These are phyloP conservation scores for Hirsutella minnesotensis DNA, from an alignment of 2,329 filamentous ascomycete species.

Conservation along the genomic window DNA sequence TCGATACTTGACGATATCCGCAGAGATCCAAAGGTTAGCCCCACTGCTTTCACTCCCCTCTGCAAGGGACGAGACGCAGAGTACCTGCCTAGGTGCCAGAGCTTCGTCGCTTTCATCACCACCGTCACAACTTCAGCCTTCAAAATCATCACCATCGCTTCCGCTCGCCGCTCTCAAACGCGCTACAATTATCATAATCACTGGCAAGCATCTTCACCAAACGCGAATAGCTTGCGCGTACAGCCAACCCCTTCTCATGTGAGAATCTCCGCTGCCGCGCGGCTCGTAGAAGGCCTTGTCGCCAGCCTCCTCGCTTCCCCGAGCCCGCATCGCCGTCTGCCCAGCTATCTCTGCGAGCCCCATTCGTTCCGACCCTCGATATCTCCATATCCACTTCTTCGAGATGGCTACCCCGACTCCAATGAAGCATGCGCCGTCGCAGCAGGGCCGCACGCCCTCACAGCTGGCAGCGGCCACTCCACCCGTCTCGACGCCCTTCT, in stretches of 20 bases:
- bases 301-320: slow-evolving; percentile 1
- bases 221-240: too few relatives aligned
- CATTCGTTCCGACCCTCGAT: background rate
- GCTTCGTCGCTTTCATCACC: too few relatives aligned
- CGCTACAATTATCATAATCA: too few relatives aligned
- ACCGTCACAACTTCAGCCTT: too few relatives aligned
- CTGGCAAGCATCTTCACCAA: too few relatives aligned
- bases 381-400: background rate
- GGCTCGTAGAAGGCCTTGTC: slow-evolving; percentile 1
- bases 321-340: background rate
- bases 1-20: too few relatives aligned
- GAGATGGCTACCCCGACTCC: slow-evolving; percentile 39
- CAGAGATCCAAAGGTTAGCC: too few relatives aligned
- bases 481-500: slow-evolving; percentile 57
- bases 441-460: slow-evolving; percentile 34
- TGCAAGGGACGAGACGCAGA: too few relatives aligned
- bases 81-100: too few relatives aligned
- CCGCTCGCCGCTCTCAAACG: too few relatives aligned
- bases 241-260: slow-evolving; percentile 1
- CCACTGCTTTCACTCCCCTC: too few relatives aligned
- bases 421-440: slow-evolving; percentile 32
- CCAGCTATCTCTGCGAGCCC: background rate
- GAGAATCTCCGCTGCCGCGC: background rate
- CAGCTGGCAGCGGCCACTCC: slow-evolving; percentile 46
- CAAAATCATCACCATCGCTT: too few relatives aligned